phyloP scores from a whole-genome alignment of 805 yeast species.

The Hanseniaspora guilliermondii region DNA sequence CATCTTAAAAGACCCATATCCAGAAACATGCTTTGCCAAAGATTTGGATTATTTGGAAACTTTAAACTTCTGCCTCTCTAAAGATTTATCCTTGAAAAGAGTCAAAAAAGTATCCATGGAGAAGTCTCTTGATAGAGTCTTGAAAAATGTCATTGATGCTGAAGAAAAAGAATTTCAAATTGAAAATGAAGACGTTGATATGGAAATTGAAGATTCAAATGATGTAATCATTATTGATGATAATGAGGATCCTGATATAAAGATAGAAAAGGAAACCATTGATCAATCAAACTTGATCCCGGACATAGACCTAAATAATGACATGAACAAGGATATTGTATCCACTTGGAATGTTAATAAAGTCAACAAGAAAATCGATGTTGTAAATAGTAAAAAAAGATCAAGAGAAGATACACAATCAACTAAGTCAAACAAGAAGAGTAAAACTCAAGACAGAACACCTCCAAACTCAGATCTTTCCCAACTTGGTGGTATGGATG shows the following conservation, averaged over 20 bases:
- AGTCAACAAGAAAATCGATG: constrained; percentile 11
- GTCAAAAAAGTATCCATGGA: constrained; percentile 54
- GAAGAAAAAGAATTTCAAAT: constrained; percentile 45
- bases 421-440: constrained; percentile 29
- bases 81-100: constrained; percentile 56
- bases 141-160: constrained; percentile 43
- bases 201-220: constrained; percentile 30
- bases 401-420: constrained; percentile 39
- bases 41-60: constrained; percentile 44
- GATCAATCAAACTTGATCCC: constrained; percentile 40
- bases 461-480: constrained; percentile 59
- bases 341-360: constrained; percentile 43
- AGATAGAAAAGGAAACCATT: constrained; percentile 22
- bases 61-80: constrained; percentile 45
- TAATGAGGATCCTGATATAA: not conserved
- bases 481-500: constrained; percentile 81
- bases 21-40: constrained; percentile 46
- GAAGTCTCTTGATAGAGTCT: constrained; percentile 49
- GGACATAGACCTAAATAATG: constrained; percentile 45
- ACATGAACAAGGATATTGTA: constrained; percentile 65
- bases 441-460: constrained; percentile 43
- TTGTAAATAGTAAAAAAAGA: constrained; percentile 24
- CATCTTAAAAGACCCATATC: constrained; percentile 24
- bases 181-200: constrained; percentile 18
- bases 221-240: constrained; percentile 15